These are phyloP conservation scores for Dalbergia cultrata DNA, from an alignment of 306 rosid species.

Conservation along the genomic window DNA sequence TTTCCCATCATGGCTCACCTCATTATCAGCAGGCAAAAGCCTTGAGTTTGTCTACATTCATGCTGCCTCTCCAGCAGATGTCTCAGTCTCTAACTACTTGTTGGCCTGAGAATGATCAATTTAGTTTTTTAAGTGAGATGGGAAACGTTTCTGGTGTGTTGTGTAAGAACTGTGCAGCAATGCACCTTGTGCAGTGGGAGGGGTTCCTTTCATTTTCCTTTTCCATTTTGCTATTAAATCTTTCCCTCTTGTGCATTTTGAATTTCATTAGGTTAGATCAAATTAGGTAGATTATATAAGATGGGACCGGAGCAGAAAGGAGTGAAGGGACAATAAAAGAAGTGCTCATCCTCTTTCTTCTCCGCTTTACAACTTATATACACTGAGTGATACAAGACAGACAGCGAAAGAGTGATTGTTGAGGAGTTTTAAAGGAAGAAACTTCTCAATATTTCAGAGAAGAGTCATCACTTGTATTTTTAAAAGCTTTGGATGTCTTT, in stretches of 20 bases:
- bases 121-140: constrained; percentile 32
- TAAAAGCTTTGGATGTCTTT: constrained; percentile 58
- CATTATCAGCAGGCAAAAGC: constrained; percentile 83
- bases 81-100: constrained; percentile 73
- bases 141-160: constrained; percentile 56
- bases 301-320: constrained; percentile 82
- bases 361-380: constrained; percentile 74
- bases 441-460: constrained; percentile 63
- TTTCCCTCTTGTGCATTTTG: constrained; percentile 63
- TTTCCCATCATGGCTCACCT: constrained; percentile 85
- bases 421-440: constrained; percentile 49
- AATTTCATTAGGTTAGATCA: constrained; percentile 57
- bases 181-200: constrained; percentile 64
- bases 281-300: constrained; percentile 64
- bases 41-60: constrained; percentile 96
- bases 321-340: constrained; percentile 87
- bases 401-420: constrained; percentile 44
- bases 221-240: constrained; percentile 40
- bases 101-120: constrained; percentile 58
- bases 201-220: constrained; percentile 47
- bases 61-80: constrained; percentile 77
- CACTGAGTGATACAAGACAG: constrained; percentile 63
- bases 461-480: constrained; percentile 58
- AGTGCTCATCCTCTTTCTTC: constrained; percentile 99
- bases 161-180: constrained; percentile 76